Base-by-base conservation (phyloP, 257 asterid genomes). In the Lithospermum erythrorhizon region DNA sequence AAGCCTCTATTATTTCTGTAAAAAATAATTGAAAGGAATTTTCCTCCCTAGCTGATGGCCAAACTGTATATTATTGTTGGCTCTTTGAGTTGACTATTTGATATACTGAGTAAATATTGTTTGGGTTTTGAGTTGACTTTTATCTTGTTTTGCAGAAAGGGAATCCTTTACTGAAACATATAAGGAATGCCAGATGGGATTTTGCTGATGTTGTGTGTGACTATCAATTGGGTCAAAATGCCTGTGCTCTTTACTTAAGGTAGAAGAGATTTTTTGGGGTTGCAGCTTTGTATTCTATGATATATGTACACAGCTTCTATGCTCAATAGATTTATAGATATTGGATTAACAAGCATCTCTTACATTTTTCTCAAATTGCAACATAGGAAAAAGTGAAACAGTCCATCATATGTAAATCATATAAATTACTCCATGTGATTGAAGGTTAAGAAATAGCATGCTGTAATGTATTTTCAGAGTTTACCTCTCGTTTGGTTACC, bases 181-280 rank as follows among this genome's bases (percentile, higher is more conserved):
- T 91, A 69, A 78, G 97, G 78, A 91, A 91, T 52, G 96, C 82
- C 51, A 79, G 94, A 70, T 91, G 98, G 95, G 84, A 78, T 58
- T 91, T 88, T 63, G 90, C 93, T 61, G 96, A 91, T 63, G 58
- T 88, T 57, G 82, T 82, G 52, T 81, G 90, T 41, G 98, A 91
- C 79, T 91, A 82, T 75, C 64, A 85, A 71, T 57, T 91, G 79
- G 95, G 98, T 21, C 93, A 74, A 65, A 88, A 76, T 73, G 32
- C 95, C 8, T 86, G 95, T 68, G 96, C 95, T 65, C 95, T 91
- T 62, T 91, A 82, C 78, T 72, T 91, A 66, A 88, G 96, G 98
- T 91, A 67, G 63, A 81, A 9, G 67, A 53, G 62, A 67, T 18
- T 20, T 18, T 45, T 20, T 10, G 14, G 4, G 20, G 21, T 9